Evolutionary conservation across 805 yeast species (phyloP).

Genomic region (Vanderwaltozyma polyspora): DNA sequence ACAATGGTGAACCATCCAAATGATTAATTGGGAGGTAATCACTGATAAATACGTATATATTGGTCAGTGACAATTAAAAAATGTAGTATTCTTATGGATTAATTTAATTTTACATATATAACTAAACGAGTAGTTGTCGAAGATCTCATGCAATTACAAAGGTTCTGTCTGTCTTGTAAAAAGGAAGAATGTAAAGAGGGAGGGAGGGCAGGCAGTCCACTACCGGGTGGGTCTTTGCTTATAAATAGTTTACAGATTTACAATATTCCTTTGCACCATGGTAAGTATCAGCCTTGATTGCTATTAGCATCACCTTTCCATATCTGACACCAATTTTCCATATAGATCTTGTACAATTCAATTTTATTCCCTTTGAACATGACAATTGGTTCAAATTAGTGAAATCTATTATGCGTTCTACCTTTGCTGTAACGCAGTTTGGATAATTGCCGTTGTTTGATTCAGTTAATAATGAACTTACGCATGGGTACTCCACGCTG

Average conservation of each 20-base stretch:
- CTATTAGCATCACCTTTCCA: conserved; percentile 11
- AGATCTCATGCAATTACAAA: no score
- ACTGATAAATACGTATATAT: no score
- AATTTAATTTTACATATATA: no score
- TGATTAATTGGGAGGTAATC: no score
- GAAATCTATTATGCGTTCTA: conserved; percentile 13
- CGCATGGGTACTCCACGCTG: conserved; percentile 7
- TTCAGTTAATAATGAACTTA: conserved; percentile 7
- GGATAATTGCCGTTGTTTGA: background rate
- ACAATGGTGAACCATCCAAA: no score
- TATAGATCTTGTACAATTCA: conserved; percentile 12
- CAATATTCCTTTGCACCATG: conserved; percentile 10
- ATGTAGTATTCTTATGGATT: no score
- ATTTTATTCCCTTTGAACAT: conserved; percentile 7
- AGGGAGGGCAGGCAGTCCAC: no score
- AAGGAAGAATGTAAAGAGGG: no score
- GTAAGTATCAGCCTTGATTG: conserved; percentile 14
- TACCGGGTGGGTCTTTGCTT: no score
- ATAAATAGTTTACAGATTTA: conserved; percentile 10
- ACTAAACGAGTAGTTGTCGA: no score
- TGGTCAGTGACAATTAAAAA: no score
- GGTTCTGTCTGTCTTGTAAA: no score
- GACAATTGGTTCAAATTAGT: conserved; percentile 3
- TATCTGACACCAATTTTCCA: conserved; percentile 17
- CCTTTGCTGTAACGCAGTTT: background rate